Conservation (phyloP, 2,329 filamentous ascomycete species). For the Aspergillus ochraceoroseus region DNA sequence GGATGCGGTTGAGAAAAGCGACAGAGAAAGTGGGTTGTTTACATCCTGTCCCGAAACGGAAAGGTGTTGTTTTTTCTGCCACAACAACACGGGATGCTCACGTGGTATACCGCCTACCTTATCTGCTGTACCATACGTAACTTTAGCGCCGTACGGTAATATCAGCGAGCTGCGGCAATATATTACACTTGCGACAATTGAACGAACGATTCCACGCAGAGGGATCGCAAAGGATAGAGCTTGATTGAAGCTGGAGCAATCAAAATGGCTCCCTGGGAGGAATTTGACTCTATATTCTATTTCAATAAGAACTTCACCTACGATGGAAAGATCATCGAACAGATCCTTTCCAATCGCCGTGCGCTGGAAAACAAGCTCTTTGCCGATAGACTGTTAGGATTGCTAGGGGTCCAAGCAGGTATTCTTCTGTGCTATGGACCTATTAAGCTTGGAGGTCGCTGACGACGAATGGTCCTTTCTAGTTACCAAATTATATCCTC, state of each 20-base stretch:
- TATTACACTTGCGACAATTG: slow-evolving; percentile 1
- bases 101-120: slow-evolving; percentile 26
- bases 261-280: slow-evolving; percentile 49
- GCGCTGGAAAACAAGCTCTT: slow-evolving; percentile 67
- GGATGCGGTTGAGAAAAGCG: slow-evolving; percentile 16
- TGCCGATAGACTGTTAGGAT: slow-evolving; percentile 69
- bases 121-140: slow-evolving; percentile 4
- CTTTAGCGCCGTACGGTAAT: background rate
- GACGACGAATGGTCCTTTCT: slow-evolving; percentile 6
- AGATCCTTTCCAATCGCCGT: slow-evolving; percentile 63
- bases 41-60: slow-evolving; percentile 33
- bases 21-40: slow-evolving; percentile 39
- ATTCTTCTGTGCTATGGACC: slow-evolving; percentile 21
- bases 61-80: slow-evolving; percentile 34
- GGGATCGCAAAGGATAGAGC: background rate
- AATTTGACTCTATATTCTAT: slow-evolving; percentile 65
- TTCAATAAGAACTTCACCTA: slow-evolving; percentile 58
- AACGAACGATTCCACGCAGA: too few relatives aligned
- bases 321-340: slow-evolving; percentile 55
- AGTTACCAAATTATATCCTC: slow-evolving; percentile 67
- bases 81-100: slow-evolving; percentile 22
- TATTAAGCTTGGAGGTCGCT: slow-evolving; percentile 9
- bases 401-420: slow-evolving; percentile 67
- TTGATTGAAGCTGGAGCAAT: background rate
- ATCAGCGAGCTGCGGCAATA: background rate